Evolutionary conservation across 805 yeast species (phyloP), one percentile per base, ranked within the genome.

Genomic region (Brettanomyces nanus): DNA sequence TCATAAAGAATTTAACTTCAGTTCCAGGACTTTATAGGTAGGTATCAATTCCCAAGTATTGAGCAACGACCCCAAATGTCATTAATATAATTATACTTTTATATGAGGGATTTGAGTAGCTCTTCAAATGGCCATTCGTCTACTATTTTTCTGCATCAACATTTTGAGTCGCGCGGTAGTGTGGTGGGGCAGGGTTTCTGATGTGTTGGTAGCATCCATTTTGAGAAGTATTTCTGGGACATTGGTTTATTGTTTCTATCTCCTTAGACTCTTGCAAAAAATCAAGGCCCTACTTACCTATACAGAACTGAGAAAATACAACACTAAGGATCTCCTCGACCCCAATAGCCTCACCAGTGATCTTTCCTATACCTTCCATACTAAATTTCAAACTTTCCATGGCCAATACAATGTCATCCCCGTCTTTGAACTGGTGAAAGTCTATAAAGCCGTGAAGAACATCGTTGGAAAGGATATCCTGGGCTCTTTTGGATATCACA

Each of bases 271-370:
- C 27, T n/a, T 15, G 7, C 17, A 15, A 9, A 15, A 31, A 15
- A 14, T 19, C 9, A 9, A 31, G 22, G 30, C 17, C 13, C 17
- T 25, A 29, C 27, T 29, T 42, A 0, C 98, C 98, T 18, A 92
- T 86, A 58, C 98, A 92, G 56, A 92, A 92, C 44, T 77, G 82
- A 2, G 95, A 79, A 53, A 92, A 92, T 0, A 92, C 92, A 1
- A 85, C 90, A 1, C 92, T 96, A 4, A 92, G 63, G 1, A 92
- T 77, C 52, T 92, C 97, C 48, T 92, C 97, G 0, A 89, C 70
- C 0, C 95, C 95, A 11, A 90, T 76, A 0, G 85, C 73, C 28
- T 84, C 83, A 1, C 97, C 98, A 0, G 97, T 89, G 19, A 92
- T 83, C 51, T 80, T 84, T 0, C 97, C 97, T 28, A 92, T 82